These are phyloP conservation scores for Eucalyptus brandiana DNA, from an alignment of 345 rosid genomes.

Conservation along the genomic window DNA sequence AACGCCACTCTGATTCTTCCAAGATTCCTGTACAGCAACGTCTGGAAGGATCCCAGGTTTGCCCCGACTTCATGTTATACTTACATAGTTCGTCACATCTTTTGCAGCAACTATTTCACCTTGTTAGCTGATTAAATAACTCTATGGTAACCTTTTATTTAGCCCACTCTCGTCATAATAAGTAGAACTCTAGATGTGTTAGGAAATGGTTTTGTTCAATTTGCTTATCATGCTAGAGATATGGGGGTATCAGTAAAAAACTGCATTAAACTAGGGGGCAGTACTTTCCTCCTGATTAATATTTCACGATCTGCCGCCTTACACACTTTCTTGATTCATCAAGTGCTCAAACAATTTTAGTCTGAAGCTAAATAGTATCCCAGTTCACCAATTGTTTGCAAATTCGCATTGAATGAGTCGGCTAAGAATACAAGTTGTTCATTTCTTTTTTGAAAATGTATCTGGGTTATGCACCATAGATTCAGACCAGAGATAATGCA, in stretches of 20 bases:
- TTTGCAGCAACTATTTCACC: neutral
- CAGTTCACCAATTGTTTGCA: neutral
- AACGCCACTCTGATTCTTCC: slow-evolving; percentile 78
- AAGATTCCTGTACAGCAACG: slow-evolving; percentile 85
- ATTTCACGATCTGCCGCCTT: neutral
- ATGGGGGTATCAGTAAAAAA: neutral
- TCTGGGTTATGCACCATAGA: neutral
- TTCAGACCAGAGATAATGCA: neutral
- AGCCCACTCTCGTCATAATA: neutral
- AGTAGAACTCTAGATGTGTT: neutral
- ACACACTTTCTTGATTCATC: neutral
- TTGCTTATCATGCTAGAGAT: neutral
- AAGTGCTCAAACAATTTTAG: neutral
- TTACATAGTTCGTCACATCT: neutral
- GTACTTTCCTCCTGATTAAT: neutral
- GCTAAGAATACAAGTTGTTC: neutral
- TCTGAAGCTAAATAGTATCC: neutral
- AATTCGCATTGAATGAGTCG: neutral
- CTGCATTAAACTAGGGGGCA: neutral
- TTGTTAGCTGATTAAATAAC: neutral
- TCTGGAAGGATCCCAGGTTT: slow-evolving; percentile 98
- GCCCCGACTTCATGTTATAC: neutral
- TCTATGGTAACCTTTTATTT: neutral
- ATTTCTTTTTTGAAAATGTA: neutral
- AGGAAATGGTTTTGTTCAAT: neutral